Evolutionary conservation across 768 basidiomycete species (phyloP), one percentile per base, ranked within the genome.

Genomic region (Coprinopsis sp.): DNA sequence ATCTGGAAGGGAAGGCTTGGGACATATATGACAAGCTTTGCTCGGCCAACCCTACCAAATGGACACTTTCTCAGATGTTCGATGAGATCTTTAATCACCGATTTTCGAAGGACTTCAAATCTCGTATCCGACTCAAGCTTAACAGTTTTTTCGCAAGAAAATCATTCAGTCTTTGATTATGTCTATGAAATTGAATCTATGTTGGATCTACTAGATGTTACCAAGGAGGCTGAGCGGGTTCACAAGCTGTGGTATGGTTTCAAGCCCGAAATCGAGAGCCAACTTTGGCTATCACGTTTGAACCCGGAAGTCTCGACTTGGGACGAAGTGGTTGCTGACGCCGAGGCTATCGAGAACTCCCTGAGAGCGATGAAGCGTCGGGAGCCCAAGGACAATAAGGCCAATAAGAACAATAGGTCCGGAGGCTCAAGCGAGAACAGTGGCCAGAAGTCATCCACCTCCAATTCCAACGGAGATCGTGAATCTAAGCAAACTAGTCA

Each of bases 221-320:
- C 57, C 0, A 56, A 57, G 3, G 37, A 58, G 4, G 49, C 44
- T 0, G 62, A 67, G 11, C 51, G 59, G 11, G 61, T 70, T 0
- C 52, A 64, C 10, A 61, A 63, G 28, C 53, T 72, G 0, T 75
- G 68, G 62, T 53, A 58, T 14, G 64, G 68, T 0, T 49, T 72
- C 7, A 37, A 40, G 1, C 23, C 48, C 0, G 42, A 54, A 3
- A 58, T 73, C 5, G 61, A 65, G 33, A 47, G 49, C 1, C 59
- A 62, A 18, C 50, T 71, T 0, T 69, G 64, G 37, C 36, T 31
- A 1, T 30, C 60, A 2, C 49, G 59, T 1, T 38, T 69, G 0
- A 60, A 61, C 10, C 63, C 64, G 3, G 61, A 65, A 6, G 39
- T 19, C 0, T 52, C 62, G 0, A 44, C 33, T 0, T 68, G 61